Evolutionary conservation across 75 land plant species (phyloP).

Genomic region (Azolla pinnata): DNA sequence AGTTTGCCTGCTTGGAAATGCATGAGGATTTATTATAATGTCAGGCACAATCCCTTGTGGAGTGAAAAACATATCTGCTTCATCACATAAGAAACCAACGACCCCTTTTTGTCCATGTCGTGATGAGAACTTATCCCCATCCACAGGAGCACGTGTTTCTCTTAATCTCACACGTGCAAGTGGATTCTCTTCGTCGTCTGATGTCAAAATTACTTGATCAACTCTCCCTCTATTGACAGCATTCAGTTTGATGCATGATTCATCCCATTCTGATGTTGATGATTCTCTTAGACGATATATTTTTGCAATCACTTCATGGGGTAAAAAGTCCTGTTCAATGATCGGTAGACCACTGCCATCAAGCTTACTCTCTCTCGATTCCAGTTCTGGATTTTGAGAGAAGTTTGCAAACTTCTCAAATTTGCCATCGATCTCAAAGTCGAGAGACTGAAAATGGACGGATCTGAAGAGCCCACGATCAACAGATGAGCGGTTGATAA

Average conservation of each 20-base stretch:
- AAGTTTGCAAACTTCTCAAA: not conserved
- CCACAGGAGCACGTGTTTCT: slow-evolving; percentile 48
- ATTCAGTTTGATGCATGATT: slow-evolving; percentile 38
- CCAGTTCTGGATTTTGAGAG: not conserved
- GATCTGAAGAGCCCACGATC: slow-evolving; percentile 91
- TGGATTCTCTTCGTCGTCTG: slow-evolving; percentile 77
- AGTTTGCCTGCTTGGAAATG: slow-evolving; percentile 86
- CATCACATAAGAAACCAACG: slow-evolving; percentile 57
- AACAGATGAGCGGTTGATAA: slow-evolving; percentile 66
- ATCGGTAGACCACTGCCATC: slow-evolving; percentile 85
- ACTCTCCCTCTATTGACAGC: slow-evolving; percentile 78
- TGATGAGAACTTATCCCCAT: slow-evolving; percentile 88
- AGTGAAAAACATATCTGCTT: slow-evolving; percentile 85
- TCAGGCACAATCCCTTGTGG: slow-evolving; percentile 85
- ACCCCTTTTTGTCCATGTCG: slow-evolving; percentile 98
- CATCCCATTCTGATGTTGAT: slow-evolving; percentile 52
- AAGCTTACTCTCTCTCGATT: slow-evolving; percentile 26
- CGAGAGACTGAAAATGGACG: slow-evolving; percentile 58
- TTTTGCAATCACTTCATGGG: slow-evolving; percentile 70
- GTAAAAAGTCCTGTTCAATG: slow-evolving; percentile 50
- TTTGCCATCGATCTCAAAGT: slow-evolving; percentile 25
- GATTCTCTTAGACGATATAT: slow-evolving; percentile 38
- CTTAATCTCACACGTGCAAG: slow-evolving; percentile 67
- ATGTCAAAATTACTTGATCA: slow-evolving; percentile 68
- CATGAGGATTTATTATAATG: slow-evolving; percentile 91